A percentile compares a stretch with the other conserved stretches of the same genome.
Evolutionary conservation across 129 eudicot species (phyloP).

Genomic region (Tagetes patula): DNA sequence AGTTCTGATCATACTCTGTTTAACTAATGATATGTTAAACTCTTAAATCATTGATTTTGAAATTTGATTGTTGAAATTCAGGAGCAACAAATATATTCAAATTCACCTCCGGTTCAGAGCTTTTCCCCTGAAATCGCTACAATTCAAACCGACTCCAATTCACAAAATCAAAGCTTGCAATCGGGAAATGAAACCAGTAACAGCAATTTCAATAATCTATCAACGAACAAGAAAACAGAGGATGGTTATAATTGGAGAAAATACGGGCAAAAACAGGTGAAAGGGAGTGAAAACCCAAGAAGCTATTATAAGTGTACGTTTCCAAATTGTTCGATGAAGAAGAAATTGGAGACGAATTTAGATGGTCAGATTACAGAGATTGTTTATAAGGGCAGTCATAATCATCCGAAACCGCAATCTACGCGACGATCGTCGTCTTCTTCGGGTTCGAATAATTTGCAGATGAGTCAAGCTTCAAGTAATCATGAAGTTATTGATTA

Average conservation of each 20-base stretch:
- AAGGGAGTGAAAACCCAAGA: constrained; percentile 86
- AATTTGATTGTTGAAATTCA: constrained; percentile 25
- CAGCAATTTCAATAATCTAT: constrained; percentile 28
- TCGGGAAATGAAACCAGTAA: constrained; percentile 24
- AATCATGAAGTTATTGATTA: constrained; percentile 32
- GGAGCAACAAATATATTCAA: constrained; percentile 34
- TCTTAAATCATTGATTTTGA: no score
- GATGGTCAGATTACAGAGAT: constrained; percentile 89
- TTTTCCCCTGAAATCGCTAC: constrained; percentile 54
- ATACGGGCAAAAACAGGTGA: constrained; percentile 88
- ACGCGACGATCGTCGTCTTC: constrained; percentile 66
- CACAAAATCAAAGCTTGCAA: constrained; percentile 41
- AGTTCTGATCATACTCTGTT: not conserved
- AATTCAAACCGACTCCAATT: constrained; percentile 42
- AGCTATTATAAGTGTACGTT: constrained; percentile 85
- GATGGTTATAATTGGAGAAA: constrained; percentile 92
- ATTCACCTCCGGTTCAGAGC: constrained; percentile 36
- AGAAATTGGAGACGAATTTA: constrained; percentile 65
- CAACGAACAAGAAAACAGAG: constrained; percentile 46
- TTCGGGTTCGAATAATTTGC: constrained; percentile 36
- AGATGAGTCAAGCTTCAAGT: constrained; percentile 30
- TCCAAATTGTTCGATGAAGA: constrained; percentile 72
- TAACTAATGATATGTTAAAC: no score
- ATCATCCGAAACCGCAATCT: constrained; percentile 79
- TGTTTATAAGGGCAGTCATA: constrained; percentile 78